Evolutionary conservation across 768 basidiomycete species (phyloP).

Genomic region (Holtermannia corniformis): DNA sequence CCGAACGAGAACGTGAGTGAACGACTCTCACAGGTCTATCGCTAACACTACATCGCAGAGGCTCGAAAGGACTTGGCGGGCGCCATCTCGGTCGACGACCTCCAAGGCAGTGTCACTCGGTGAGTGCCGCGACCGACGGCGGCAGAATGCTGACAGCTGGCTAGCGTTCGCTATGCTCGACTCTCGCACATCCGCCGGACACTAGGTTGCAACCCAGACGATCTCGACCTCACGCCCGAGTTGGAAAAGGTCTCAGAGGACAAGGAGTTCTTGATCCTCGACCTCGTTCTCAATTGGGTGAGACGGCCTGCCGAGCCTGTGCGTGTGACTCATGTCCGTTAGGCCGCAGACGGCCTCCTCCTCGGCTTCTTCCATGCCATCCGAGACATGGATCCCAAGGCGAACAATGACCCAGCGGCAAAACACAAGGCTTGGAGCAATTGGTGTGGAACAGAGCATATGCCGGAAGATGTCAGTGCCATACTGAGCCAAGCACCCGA

Average conservation of each 20-base stretch:
- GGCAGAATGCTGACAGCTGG: background rate
- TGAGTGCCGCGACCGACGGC: slow-evolving; percentile 5
- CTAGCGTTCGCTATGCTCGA: slow-evolving; percentile 39
- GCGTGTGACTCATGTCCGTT: background rate
- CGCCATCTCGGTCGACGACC: slow-evolving; percentile 33
- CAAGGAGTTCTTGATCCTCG: slow-evolving; percentile 38
- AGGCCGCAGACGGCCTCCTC: slow-evolving; percentile 38
- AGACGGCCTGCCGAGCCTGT: slow-evolving; percentile 4
- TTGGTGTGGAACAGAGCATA: slow-evolving; percentile 37
- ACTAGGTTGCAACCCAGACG: slow-evolving; percentile 33
- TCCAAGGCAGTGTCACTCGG: slow-evolving; percentile 41
- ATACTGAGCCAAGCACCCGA: background rate
- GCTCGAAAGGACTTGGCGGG: slow-evolving; percentile 32
- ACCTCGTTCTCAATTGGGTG: slow-evolving; percentile 40
- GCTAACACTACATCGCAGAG: slow-evolving; percentile 15
- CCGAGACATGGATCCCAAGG: slow-evolving; percentile 32
- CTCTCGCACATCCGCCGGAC: slow-evolving; percentile 35
- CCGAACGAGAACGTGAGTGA: slow-evolving; percentile 37
- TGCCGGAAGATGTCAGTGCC: slow-evolving; percentile 33
- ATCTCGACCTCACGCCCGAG: slow-evolving; percentile 28
- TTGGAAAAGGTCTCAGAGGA: slow-evolving; percentile 33
- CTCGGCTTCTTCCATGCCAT: slow-evolving; percentile 42
- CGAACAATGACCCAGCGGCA: slow-evolving; percentile 31
- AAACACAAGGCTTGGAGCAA: slow-evolving; percentile 38
- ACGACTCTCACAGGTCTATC: background rate